Conservation (phyloP, 208 protist species). For the Porcisia deanei region DNA sequence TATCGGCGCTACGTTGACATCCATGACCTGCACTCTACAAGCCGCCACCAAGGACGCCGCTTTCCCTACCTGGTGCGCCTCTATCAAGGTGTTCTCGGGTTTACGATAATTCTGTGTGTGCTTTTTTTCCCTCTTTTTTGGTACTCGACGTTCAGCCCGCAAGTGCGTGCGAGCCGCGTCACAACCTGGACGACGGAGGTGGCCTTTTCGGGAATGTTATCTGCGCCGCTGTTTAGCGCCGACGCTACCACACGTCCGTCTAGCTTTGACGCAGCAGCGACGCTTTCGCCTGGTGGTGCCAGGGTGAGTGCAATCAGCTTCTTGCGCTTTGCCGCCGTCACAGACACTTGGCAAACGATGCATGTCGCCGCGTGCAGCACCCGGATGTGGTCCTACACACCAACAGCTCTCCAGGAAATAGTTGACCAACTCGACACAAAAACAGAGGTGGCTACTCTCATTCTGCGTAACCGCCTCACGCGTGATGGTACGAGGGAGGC, state of each 20-base stretch:
- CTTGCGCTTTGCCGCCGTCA: slow-evolving; percentile 15
- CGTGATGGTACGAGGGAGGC: slow-evolving; percentile 19
- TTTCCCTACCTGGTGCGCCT: slow-evolving; percentile 52
- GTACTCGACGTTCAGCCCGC: slow-evolving; percentile 80
- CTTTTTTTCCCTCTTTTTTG: slow-evolving; percentile 75
- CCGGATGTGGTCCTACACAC: slow-evolving; percentile 36
- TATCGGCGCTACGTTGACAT: slow-evolving; percentile 74
- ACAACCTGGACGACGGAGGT: slow-evolving; percentile 32
- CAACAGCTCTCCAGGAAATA: slow-evolving; percentile 19
- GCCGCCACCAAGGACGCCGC: slow-evolving; percentile 32
- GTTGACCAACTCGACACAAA: slow-evolving; percentile 3
- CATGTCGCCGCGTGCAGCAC: slow-evolving; percentile 25
- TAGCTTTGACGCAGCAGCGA: slow-evolving; percentile 22
- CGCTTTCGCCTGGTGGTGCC: slow-evolving; percentile 1
- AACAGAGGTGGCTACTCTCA: neutral
- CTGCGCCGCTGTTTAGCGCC: slow-evolving; percentile 18
- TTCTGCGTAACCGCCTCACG: slow-evolving; percentile 15
- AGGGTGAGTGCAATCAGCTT: slow-evolving; percentile 1
- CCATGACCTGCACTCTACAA: slow-evolving; percentile 53
- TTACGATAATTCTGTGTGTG: slow-evolving; percentile 46
- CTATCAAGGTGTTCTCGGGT: slow-evolving; percentile 60
- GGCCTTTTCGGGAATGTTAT: slow-evolving; percentile 9
- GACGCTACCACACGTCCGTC: slow-evolving; percentile 9
- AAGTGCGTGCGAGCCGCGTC: slow-evolving; percentile 43
- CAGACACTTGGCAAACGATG: slow-evolving; percentile 28